Evolutionary conservation across 768 basidiomycete genomes (phyloP), one percentile per base, ranked within the genome.

Genomic region (Suillus tomentosus): DNA sequence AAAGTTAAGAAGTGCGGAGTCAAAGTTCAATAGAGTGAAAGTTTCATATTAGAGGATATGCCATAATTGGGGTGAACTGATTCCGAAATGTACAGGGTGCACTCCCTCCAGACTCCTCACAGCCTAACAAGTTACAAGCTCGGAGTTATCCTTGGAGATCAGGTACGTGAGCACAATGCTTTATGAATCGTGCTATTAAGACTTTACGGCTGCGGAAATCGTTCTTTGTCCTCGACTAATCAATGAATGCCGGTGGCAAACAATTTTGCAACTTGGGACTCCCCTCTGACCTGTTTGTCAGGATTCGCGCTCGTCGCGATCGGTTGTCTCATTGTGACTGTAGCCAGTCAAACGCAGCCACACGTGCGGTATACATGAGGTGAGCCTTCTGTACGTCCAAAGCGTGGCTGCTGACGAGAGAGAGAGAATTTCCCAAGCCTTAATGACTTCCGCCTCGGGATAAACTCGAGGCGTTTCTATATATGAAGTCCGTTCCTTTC

Each of bases 311-410:
- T 75, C 71, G 70, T 76, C 75, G 71, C 66, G 73, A 76, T 77
- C 69, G 62, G 69, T 68, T 69, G 71, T 69, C 69, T 73, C 73
- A 68, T 71, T 45, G 74, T 72, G 76, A 72, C 70, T 72, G 66
- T 75, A 63, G 47, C 31, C 60, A 63, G 50, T 71, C 70, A 54
- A 68, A 69, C 67, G 70, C 70, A 76, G 65, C 43, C 72, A 68
- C 66, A 65, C 66, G 68, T 70, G 77, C 71, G 73, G 75, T 72
- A 76, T 76, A 75, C 75, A 76, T 77, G 75, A 76, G 75, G 75
- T 76, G 70, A 60, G 74, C 71, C 73, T 70, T 73, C 69, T 71
- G 74, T 72, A 64, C 69, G 69, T 71, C 68, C 71, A 73, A 74
- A 74, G 73, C 74, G 76, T 76, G 76, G 75, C 75, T 63, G 64